Percentiles rank a stretch among this genome's conserved stretches.
Conservation (phyloP, 768 basidiomycete genomes). For the Macrolepiota albuminosa region DNA sequence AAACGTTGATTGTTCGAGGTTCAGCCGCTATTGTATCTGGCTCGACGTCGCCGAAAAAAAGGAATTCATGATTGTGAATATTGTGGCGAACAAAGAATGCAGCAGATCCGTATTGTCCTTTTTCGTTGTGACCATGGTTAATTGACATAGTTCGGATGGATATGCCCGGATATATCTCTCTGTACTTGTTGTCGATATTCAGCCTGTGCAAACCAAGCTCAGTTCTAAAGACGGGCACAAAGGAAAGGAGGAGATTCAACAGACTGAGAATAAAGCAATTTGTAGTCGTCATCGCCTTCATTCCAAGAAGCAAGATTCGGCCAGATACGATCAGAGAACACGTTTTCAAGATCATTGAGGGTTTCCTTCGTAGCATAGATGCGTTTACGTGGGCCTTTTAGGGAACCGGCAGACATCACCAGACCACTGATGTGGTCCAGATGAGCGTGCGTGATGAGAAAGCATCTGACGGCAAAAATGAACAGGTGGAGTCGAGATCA, state of each 20-base stretch:
- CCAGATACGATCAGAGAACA: slow-evolving; percentile 82
- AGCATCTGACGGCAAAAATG: slow-evolving; percentile 48
- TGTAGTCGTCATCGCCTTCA: slow-evolving; percentile 52
- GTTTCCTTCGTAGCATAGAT: slow-evolving; percentile 59
- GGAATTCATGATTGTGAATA: slow-evolving; percentile 57
- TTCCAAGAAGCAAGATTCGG: slow-evolving; percentile 79
- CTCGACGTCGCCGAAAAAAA: slow-evolving; percentile 95
- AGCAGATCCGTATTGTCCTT: slow-evolving; percentile 63
- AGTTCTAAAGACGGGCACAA: slow-evolving; percentile 4
- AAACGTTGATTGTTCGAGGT: slow-evolving; percentile 66
- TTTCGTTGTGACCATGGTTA: slow-evolving; percentile 61
- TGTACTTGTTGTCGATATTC: slow-evolving; percentile 47
- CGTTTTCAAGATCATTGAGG: slow-evolving; percentile 61
- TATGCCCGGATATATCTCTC: slow-evolving; percentile 45
- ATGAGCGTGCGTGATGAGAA: slow-evolving; percentile 85
- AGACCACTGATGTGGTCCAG: slow-evolving; percentile 86
- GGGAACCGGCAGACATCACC: slow-evolving; percentile 78
- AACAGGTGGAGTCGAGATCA: slow-evolving; percentile 1
- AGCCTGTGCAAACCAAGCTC: slow-evolving; percentile 32
- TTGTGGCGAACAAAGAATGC: slow-evolving; percentile 85
- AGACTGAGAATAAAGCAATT: slow-evolving; percentile 62
- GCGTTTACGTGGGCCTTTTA: slow-evolving; percentile 55
- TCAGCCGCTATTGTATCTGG: slow-evolving; percentile 65
- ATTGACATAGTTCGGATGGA: slow-evolving; percentile 66
- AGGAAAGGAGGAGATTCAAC: slow-evolving; percentile 20